These are phyloP conservation scores for Calonectria montana DNA, from an alignment of 2,329 filamentous ascomycete genomes.

Conservation along the genomic window DNA sequence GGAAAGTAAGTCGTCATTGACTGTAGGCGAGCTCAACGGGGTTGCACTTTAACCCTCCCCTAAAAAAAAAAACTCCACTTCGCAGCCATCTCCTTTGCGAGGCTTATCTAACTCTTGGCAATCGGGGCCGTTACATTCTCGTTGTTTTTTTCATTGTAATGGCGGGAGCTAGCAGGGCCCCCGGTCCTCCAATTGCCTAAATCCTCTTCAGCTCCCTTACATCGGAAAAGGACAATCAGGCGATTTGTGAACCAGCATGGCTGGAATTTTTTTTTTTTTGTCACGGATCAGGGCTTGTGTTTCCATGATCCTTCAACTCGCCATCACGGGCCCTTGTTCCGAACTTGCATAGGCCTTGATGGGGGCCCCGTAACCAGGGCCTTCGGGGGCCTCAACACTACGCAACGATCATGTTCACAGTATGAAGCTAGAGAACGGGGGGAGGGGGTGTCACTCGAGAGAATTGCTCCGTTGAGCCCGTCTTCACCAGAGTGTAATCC, in stretches of 20 bases:
- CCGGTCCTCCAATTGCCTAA: conserved; percentile 37
- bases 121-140: conserved; percentile 29
- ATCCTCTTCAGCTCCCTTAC: conserved; percentile 20
- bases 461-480: conserved; percentile 28
- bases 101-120: conserved; percentile 38
- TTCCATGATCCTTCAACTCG: conserved; percentile 5
- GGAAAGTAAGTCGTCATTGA: conserved; percentile 3
- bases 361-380: conserved; percentile 4
- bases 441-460: conserved; percentile 22
- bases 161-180: conserved; percentile 34
- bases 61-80: conserved; percentile 22
- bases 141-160: conserved; percentile 22
- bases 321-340: conserved; percentile 15
- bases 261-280: conserved; percentile 10
- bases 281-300: not conserved
- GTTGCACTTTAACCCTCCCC: conserved; percentile 20
- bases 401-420: conserved; percentile 22
- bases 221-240: conserved; percentile 20
- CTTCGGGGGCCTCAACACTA: conserved; percentile 21
- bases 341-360: conserved; percentile 14
- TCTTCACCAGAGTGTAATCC: conserved; percentile 30
- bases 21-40: conserved; percentile 23
- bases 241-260: conserved; percentile 19
- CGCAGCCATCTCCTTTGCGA: conserved; percentile 26
- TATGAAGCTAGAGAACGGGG: conserved; percentile 16